phyloP scores from a whole-genome alignment of 345 rosid genomes.

The Erucastrum elatum region DNA sequence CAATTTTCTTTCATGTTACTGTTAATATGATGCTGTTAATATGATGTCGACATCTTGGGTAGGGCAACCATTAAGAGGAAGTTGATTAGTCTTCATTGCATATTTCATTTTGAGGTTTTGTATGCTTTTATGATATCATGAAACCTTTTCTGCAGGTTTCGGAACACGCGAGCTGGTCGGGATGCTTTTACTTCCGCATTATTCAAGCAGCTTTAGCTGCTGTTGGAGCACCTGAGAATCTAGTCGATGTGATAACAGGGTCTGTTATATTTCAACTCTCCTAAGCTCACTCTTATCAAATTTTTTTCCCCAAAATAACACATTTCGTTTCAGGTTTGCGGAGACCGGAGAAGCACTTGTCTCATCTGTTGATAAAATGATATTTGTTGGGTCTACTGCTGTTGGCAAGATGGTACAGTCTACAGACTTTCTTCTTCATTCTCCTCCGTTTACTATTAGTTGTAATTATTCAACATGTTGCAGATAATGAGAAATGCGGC shows the following conservation, averaged over 20 bases:
- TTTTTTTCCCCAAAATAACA: constrained; percentile 11
- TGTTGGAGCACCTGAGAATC: constrained; percentile 94
- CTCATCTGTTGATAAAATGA: constrained; percentile 86
- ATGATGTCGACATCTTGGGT: constrained; percentile 7
- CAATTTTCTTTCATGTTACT: constrained; percentile 17
- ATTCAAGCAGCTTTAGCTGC: constrained; percentile 98
- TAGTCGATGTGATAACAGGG: constrained; percentile 96
- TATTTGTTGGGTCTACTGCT: constrained; percentile 96
- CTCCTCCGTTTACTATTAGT: constrained; percentile 15
- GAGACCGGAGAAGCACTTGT: constrained; percentile 98
- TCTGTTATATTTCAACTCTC: constrained; percentile 34
- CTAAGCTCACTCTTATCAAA: neutral
- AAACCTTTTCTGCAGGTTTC: constrained; percentile 59
- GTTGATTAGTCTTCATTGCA: constrained; percentile 4
- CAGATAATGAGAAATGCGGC: constrained; percentile 97
- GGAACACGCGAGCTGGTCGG: constrained; percentile 96
- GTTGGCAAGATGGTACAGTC: constrained; percentile 89
- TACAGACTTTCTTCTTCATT: constrained; percentile 10
- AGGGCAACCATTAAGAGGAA: constrained; percentile 1
- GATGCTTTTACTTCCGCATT: constrained; percentile 85
- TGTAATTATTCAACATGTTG: constrained; percentile 33
- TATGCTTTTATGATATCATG: constrained; percentile 24
- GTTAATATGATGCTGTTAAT: constrained; percentile 12
- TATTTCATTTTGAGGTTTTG: constrained; percentile 8
- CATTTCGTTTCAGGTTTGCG: constrained; percentile 59